Evolutionary conservation across 1,284 basidiomycete genomes (phyloP).

Genomic region (Marasmius tenuissimus): DNA sequence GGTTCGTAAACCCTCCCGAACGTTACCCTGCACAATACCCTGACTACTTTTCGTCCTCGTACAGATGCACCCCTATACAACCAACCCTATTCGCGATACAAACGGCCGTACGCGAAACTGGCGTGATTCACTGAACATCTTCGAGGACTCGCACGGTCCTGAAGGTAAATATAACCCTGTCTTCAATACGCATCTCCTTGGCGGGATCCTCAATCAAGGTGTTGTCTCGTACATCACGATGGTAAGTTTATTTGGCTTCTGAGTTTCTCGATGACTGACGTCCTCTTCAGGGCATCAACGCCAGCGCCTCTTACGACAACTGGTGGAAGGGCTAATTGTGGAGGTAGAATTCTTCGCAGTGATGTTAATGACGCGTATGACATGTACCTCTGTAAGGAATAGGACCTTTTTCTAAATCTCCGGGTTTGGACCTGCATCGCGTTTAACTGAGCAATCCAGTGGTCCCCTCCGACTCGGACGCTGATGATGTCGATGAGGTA

Average conservation of each 20-base stretch:
- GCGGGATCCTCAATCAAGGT: constrained; percentile 48
- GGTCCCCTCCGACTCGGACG: no score
- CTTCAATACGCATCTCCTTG: constrained; percentile 46
- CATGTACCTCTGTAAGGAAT: no score
- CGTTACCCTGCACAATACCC: background rate
- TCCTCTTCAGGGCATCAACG: constrained; percentile 4
- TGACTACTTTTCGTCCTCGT: background rate
- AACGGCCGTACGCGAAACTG: constrained; percentile 48
- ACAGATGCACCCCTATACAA: constrained; percentile 48
- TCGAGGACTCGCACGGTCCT: constrained; percentile 44
- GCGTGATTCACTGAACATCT: constrained; percentile 50
- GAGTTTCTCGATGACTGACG: background rate
- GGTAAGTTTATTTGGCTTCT: constrained; percentile 25
- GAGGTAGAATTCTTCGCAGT: background rate
- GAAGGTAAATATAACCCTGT: constrained; percentile 50
- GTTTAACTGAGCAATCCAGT: no score
- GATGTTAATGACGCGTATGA: no score
- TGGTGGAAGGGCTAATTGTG: constrained; percentile 5
- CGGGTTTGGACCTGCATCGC: no score
- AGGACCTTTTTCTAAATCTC: no score
- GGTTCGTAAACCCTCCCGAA: constrained; percentile 21
- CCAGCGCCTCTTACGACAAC: constrained; percentile 9
- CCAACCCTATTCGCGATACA: constrained; percentile 45
- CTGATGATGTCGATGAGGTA: no score
- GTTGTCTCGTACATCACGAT: constrained; percentile 52